A percentile compares a stretch with the other conserved stretches of the same genome.
Evolutionary conservation across 192 early-diverging fungal genomes (phyloP).

Genomic region (Entrophospora sp.): DNA sequence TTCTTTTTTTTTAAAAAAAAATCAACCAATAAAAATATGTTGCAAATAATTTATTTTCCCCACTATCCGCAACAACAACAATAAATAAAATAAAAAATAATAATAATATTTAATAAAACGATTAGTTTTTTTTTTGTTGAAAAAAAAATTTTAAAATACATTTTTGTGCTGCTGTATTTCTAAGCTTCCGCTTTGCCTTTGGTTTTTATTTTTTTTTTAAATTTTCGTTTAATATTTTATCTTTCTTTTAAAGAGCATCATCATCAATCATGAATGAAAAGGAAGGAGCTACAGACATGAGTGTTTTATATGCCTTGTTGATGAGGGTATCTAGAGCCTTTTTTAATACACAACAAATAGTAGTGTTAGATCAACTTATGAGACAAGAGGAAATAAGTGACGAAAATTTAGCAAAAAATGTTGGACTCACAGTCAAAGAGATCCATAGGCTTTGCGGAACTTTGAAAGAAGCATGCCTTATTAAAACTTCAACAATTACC

Average conservation of each 20-base stretch:
- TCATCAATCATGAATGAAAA: too few species aligned
- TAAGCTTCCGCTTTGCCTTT: slow-evolving; percentile 4
- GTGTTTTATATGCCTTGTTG: slow-evolving; percentile 47
- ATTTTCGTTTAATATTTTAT: too few species aligned
- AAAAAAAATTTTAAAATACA: background rate
- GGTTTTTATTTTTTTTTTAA: background rate
- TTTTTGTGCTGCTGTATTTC: background rate
- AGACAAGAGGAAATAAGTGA: slow-evolving; percentile 56
- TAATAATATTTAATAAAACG: background rate
- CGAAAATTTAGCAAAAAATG: slow-evolving; percentile 61
- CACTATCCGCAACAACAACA: too few species aligned
- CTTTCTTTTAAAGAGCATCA: too few species aligned
- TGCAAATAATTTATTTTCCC: background rate
- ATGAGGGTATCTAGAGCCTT: slow-evolving; percentile 76
- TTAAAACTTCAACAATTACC: slow-evolving; percentile 54
- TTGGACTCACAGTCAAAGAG: slow-evolving; percentile 61
- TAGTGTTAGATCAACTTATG: slow-evolving; percentile 77
- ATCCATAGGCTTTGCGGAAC: slow-evolving; percentile 72
- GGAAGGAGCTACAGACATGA: slow-evolving; percentile 4
- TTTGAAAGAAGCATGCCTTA: slow-evolving; percentile 65
- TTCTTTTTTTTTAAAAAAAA: too few species aligned
- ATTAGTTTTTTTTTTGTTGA: background rate
- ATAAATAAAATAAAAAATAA: background rate
- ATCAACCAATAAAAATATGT: too few species aligned
- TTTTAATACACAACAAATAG: slow-evolving; percentile 68